These are phyloP conservation scores for Vitis hybrid DNA, from an alignment of 177 flowering plant genomes.

Conservation along the genomic window DNA sequence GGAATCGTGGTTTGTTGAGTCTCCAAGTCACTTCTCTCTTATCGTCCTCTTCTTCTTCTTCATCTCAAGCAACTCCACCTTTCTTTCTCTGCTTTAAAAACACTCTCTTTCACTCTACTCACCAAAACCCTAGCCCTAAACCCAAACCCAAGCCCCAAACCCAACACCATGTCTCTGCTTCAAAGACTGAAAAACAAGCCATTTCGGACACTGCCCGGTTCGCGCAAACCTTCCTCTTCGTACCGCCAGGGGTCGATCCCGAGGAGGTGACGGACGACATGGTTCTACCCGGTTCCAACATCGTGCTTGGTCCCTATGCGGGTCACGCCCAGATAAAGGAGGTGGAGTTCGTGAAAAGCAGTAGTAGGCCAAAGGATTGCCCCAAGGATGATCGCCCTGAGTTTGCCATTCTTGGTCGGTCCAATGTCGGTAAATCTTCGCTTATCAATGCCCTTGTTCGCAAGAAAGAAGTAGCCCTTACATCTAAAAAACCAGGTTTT, in stretches of 20 bases:
- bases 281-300: conserved; percentile 88
- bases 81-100: conserved; percentile 16
- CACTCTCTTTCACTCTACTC: conserved; percentile 19
- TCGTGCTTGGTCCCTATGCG: conserved; percentile 86
- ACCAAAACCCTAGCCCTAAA: conserved; percentile 18
- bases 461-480: conserved; percentile 86
- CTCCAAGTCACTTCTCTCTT: conserved; percentile 22
- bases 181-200: conserved; percentile 28
- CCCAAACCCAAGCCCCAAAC: neutral
- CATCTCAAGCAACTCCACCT: neutral
- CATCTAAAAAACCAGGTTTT: conserved; percentile 92
- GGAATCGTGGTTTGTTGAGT: conserved; percentile 24
- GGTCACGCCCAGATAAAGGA: conserved; percentile 82
- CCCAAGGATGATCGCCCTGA: conserved; percentile 79
- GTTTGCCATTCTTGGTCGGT: conserved; percentile 90
- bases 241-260: conserved; percentile 81
- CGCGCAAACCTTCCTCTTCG: conserved; percentile 47
- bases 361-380: conserved; percentile 67
- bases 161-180: conserved; percentile 19
- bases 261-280: conserved; percentile 67
- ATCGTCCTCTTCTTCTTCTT: conserved; percentile 9
- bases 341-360: conserved; percentile 89
- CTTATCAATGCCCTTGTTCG: conserved; percentile 77
- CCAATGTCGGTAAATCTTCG: conserved; percentile 95
- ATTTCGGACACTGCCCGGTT: conserved; percentile 35